phyloP scores from a whole-genome alignment of 2,329 filamentous ascomycete genomes.

The Furcasterigmium furcatum region DNA sequence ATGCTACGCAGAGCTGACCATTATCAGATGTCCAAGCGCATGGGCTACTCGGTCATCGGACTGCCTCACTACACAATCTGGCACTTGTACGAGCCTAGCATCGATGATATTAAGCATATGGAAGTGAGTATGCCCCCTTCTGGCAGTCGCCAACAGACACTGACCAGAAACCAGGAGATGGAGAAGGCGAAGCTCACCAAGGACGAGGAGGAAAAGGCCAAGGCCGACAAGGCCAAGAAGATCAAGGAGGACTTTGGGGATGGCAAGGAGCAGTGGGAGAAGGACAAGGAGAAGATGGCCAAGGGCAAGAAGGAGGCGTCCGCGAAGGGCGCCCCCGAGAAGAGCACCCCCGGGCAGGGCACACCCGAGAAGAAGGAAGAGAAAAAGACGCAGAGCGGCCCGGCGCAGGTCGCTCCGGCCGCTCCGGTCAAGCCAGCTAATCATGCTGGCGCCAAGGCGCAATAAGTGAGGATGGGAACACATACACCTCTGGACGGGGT shows the following conservation, averaged over 20 bases:
- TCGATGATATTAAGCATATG: slow-evolving; percentile 97
- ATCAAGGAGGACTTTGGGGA: slow-evolving; percentile 80
- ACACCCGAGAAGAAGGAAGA: slow-evolving; percentile 12
- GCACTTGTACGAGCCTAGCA: slow-evolving; percentile 99
- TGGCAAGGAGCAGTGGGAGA: slow-evolving; percentile 77
- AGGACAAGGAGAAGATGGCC: slow-evolving; percentile 79
- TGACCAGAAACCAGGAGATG: slow-evolving; percentile 67
- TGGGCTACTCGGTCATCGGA: slow-evolving; percentile 93
- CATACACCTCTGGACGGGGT: background rate
- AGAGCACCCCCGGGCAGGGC: slow-evolving; percentile 11
- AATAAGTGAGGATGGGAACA: background rate
- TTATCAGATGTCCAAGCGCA: slow-evolving; percentile 86
- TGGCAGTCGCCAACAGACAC: slow-evolving; percentile 8
- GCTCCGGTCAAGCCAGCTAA: background rate
- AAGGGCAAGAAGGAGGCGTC: slow-evolving; percentile 30
- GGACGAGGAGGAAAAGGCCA: slow-evolving; percentile 76
- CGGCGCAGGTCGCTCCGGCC: background rate
- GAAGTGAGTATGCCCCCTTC: slow-evolving; percentile 48
- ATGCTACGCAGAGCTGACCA: slow-evolving; percentile 3
- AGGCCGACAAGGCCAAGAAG: slow-evolving; percentile 70
- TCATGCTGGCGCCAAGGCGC: background rate
- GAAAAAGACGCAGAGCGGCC: background rate
- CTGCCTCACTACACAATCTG: slow-evolving; percentile 98
- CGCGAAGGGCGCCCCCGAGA: slow-evolving; percentile 5
- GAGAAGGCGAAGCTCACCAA: slow-evolving; percentile 77